Evolutionary conservation across 2,329 filamentous ascomycete species (phyloP), one percentile per base, ranked within the genome.

Genomic region (Blastomyces percursus): DNA sequence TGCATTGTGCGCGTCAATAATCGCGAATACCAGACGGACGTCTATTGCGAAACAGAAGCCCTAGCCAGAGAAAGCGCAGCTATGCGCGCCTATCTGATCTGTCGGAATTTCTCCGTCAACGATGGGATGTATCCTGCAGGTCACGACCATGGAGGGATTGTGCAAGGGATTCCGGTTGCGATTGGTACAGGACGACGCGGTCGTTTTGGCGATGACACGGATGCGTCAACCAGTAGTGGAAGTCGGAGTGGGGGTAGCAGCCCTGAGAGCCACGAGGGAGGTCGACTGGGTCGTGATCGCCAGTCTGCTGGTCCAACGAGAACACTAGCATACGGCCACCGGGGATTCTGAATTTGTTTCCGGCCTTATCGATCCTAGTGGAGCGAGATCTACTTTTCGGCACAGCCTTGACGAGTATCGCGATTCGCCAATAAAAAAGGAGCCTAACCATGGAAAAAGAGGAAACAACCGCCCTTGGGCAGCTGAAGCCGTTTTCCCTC

Each of bases 51-150:
- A 73, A 89, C 88, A 66, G 89, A 93, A 73, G 80, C 84, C 58
- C 81, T 96, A 67, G 93, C 93, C 56, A 90, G 91, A 72, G 92
- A 97, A 76, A 94, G 93, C 71, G 93, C 93, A 32, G 93, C 93
- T 64, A 95, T 95, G 84, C 89, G 91, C 66, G 93, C 93, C 63
- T 97, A 96, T 77, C 93, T 96, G 85, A 94, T 96, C 68, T 96
- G 93, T 81, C 88, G 91, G 67, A 96, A 96, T 81, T 96, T 96
- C 78, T 96, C 91, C 62, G 90, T 95, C 75, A 96, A 96, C 74
- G 91, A 95, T 70, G 93, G 93, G 73, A 96, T 96, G 91, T 84
- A 83, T 66, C 84, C 72, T 71, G 82, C 68, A 70, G 85, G 76
- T 67, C 82, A 73, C 78, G 81, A 71, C 74, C 82, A 74, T 72